phyloP scores from a whole-genome alignment of 164 flowering plant genomes.

The Piper betle region DNA sequence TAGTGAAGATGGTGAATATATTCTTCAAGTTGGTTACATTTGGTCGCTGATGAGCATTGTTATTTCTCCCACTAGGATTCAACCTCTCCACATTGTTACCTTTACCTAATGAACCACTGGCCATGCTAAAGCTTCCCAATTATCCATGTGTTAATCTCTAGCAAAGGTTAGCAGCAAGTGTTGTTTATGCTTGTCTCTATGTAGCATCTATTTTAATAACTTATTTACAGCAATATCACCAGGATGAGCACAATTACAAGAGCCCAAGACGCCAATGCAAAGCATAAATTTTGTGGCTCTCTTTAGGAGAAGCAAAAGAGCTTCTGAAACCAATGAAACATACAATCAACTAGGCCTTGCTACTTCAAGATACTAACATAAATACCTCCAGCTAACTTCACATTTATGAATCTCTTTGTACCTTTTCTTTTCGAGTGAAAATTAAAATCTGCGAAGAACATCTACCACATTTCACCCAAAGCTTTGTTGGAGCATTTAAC shows the following conservation, averaged over 20 bases:
- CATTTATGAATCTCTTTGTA: too few relatives aligned
- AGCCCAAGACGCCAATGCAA: not conserved
- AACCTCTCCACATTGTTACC: conserved; percentile 1
- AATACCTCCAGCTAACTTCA: too few relatives aligned
- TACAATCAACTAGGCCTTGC: too few relatives aligned
- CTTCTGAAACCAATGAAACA: not conserved
- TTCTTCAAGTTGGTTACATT: too few relatives aligned
- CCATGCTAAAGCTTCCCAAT: conserved; percentile 3
- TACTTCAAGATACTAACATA: too few relatives aligned
- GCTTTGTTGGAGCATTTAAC: too few relatives aligned
- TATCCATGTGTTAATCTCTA: conserved; percentile 1
- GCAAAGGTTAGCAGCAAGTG: conserved; percentile 3
- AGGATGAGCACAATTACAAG: not conserved
- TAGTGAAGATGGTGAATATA: too few relatives aligned
- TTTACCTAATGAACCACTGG: not conserved
- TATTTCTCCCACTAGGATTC: not conserved
- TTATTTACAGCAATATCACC: not conserved
- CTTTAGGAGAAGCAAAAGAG: conserved; percentile 4
- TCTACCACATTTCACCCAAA: too few relatives aligned
- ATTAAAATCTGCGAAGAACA: too few relatives aligned
- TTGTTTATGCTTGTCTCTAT: not conserved
- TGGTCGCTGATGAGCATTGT: not conserved
- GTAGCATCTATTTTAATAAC: not conserved
- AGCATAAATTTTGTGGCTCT: not conserved
- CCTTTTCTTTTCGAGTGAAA: too few relatives aligned